Base-by-base conservation (phyloP, 192 early-diverging fungal species). In the Podila minutissima region DNA sequence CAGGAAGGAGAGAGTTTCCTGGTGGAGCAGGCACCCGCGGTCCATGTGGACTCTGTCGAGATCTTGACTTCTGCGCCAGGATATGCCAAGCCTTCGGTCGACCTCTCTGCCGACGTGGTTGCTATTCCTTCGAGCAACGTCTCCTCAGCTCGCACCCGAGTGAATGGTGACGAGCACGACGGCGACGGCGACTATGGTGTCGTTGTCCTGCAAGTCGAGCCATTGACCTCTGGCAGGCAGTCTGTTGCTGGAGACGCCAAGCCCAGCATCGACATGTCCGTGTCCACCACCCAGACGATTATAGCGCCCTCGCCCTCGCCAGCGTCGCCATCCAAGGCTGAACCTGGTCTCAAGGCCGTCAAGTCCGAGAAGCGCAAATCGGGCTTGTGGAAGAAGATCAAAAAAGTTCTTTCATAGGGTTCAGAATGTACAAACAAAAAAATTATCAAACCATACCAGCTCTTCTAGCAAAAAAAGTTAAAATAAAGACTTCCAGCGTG, bases 301-400 rank as follows among this genome's bases (percentile, higher is more conserved):
- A 12, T 41, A 0, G 31, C 11, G 22, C 5, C 38, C 38, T 46
- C 69, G 4, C 5, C 49, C 38, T 46, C 69, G 4, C 4, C 60
- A 13, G 33, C 22, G 12, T 8, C 61, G 41, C n/a, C 49, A 5
- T 12, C 29, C 17, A 17, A 29, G 9, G 28, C 60, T 22, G 61
- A 24, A 12, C 41, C 24, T 11, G 24, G 24, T n/a, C 24, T 33
- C 12, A 65, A 37, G 33, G 64, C 38, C 8, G 67, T 48, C 19
- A 77, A 77, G 63, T 31, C 17, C 29, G 74, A 75, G 66, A 74
- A 74, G 66, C 73, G 73, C 12, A 71, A 63, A 50, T 72, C 69
- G 7, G 53, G 53, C 24, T 12, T 79, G 60, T 79, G 76, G 76
- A 79, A 72, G 41, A 79, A 79, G 64, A 49, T 79, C 41, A 79